Percentiles rank a stretch among this genome's conserved stretches.
phyloP scores from a whole-genome alignment of 2,329 filamentous ascomycete species.

The Macrophomina pseudophaseolina region DNA sequence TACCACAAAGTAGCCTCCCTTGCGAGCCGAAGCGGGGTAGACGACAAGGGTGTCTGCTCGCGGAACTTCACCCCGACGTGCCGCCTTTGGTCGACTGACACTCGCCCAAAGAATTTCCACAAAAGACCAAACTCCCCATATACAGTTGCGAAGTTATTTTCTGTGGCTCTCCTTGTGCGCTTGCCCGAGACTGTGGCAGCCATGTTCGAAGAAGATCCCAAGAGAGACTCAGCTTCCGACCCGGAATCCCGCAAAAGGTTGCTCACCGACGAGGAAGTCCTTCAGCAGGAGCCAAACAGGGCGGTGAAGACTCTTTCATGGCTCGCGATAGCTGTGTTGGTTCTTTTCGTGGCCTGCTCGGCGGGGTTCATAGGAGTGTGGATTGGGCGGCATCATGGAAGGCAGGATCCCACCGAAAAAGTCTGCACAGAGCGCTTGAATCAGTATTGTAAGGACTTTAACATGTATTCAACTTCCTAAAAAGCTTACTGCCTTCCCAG shows the following conservation, averaged over 20 bases:
- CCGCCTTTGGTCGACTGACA: conserved; percentile 5
- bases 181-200: neutral
- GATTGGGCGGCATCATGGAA: conserved; percentile 26
- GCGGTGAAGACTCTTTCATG: conserved; percentile 28
- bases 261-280: conserved; percentile 1
- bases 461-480: neutral
- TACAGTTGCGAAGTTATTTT: neutral
- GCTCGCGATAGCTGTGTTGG: conserved; percentile 29
- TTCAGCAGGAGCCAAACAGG: neutral
- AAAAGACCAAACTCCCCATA: neutral
- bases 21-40: conserved; percentile 12
- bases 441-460: conserved; percentile 36
- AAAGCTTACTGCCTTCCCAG: conserved; percentile 29
- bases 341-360: conserved; percentile 31
- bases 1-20: neutral
- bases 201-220: conserved; percentile 6
- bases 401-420: conserved; percentile 31
- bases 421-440: conserved; percentile 39
- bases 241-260: conserved; percentile 20
- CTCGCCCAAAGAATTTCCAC: neutral
- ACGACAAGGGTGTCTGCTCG: neutral
- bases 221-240: neutral
- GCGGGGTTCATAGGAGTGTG: conserved; percentile 35
- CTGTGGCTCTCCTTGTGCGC: neutral
- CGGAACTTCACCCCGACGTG: neutral